Evolutionary conservation across 371 early-diverging fungal genomes (phyloP).

Genomic region (Lichtheimia ornata): DNA sequence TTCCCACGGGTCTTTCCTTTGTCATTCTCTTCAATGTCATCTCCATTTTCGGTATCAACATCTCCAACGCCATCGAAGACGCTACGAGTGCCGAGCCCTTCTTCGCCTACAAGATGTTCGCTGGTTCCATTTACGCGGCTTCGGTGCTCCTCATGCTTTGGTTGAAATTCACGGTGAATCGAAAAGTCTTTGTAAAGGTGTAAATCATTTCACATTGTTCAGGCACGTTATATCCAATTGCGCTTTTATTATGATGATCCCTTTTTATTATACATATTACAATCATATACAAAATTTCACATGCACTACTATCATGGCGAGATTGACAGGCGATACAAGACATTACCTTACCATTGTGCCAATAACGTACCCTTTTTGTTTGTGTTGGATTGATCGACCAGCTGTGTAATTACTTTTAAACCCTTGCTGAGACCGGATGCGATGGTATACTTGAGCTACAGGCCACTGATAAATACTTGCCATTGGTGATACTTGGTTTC

Average conservation of each 20-base stretch:
- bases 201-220: constrained; percentile 3
- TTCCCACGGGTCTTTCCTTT: constrained; percentile 37
- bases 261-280: background rate
- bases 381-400: too few relatives aligned
- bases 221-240: background rate
- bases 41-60: constrained; percentile 37
- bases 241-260: background rate
- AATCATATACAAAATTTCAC: background rate
- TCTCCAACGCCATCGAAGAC: constrained; percentile 36
- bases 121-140: constrained; percentile 26
- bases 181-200: constrained; percentile 13
- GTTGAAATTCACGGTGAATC: constrained; percentile 28
- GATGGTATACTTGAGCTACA: too few relatives aligned
- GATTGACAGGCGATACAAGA: background rate
- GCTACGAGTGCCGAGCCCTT: constrained; percentile 22
- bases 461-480: too few relatives aligned
- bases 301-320: background rate
- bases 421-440: too few relatives aligned
- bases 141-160: constrained; percentile 30
- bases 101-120: constrained; percentile 36
- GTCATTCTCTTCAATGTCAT: constrained; percentile 29
- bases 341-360: background rate
- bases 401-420: too few relatives aligned
- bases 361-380: background rate
- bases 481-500: too few relatives aligned